These are phyloP conservation scores for Cladosporium sphaerospermum DNA, from an alignment of 2,329 filamentous ascomycete genomes.

Conservation along the genomic window DNA sequence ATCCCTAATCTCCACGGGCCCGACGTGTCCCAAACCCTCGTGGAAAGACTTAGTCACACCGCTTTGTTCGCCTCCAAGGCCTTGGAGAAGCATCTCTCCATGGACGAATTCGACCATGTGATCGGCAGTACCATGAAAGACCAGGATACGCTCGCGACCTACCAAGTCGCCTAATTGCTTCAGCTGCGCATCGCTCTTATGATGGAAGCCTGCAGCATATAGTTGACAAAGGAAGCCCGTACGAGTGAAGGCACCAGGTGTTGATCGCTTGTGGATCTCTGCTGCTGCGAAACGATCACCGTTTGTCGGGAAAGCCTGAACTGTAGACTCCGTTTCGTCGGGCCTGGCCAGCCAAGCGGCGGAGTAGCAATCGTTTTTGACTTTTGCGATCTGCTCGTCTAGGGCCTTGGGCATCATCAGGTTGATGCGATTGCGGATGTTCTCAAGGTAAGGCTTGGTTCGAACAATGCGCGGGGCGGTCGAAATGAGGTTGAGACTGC, in stretches of 20 bases:
- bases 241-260: slow-evolving; percentile 55
- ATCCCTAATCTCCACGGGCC: slow-evolving; percentile 62
- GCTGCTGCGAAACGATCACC: slow-evolving; percentile 77
- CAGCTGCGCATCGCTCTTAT: slow-evolving; percentile 64
- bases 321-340: slow-evolving; percentile 46
- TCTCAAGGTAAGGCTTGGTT: slow-evolving; percentile 51
- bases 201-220: slow-evolving; percentile 71
- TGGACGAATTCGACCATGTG: slow-evolving; percentile 71
- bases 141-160: slow-evolving; percentile 66
- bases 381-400: slow-evolving; percentile 58
- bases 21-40: slow-evolving; percentile 69
- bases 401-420: slow-evolving; percentile 63
- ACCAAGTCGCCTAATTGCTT: slow-evolving; percentile 59
- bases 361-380: slow-evolving; percentile 62
- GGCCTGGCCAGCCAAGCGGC: slow-evolving; percentile 55
- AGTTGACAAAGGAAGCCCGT: slow-evolving; percentile 71
- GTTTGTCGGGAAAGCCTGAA: slow-evolving; percentile 61
- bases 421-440: slow-evolving; percentile 53
- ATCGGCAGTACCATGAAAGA: slow-evolving; percentile 71
- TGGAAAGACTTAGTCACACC: slow-evolving; percentile 53
- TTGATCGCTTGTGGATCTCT: slow-evolving; percentile 65
- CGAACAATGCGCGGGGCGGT: slow-evolving; percentile 44
- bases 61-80: slow-evolving; percentile 53
- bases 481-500: slow-evolving; percentile 45
- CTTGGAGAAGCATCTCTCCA: slow-evolving; percentile 60